These are phyloP conservation scores for Mortierella hygrophila DNA, from an alignment of 192 early-diverging fungal species.

Conservation along the genomic window DNA sequence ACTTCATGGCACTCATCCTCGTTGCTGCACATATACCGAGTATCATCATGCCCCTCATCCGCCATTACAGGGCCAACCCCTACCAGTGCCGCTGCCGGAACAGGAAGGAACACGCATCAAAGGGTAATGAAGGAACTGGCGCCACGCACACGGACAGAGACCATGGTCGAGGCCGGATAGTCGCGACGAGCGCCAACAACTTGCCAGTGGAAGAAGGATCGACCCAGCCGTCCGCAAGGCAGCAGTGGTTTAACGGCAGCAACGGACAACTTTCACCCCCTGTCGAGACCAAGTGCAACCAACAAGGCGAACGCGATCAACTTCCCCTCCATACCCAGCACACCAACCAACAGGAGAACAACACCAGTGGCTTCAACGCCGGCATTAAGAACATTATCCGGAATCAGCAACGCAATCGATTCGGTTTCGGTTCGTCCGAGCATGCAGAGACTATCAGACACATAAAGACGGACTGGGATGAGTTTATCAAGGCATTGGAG, in stretches of 20 bases:
- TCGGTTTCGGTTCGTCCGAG: neutral
- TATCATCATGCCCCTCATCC: conserved; percentile 26
- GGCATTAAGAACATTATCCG: conserved; percentile 23
- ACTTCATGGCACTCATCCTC: conserved; percentile 36
- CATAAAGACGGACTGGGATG: conserved; percentile 46
- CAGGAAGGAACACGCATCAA: neutral
- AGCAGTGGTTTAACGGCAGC: neutral
- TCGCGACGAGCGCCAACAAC: neutral
- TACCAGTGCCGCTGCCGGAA: conserved; percentile 21
- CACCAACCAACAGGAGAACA: conserved; percentile 5
- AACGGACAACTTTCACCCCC: neutral
- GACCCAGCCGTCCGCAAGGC: neutral
- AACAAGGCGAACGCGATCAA: neutral
- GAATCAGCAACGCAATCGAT: conserved; percentile 17
- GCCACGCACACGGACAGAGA: neutral
- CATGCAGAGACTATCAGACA: neutral
- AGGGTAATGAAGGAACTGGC: neutral
- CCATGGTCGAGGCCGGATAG: neutral
- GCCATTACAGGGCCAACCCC: conserved; percentile 28
- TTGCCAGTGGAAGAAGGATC: neutral
- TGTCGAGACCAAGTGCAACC: neutral
- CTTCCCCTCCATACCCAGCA: neutral
- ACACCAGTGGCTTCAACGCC: conserved; percentile 2
- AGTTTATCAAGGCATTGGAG: conserved; percentile 35
- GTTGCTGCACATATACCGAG: conserved; percentile 26